Base-by-base conservation (phyloP, 176 grass and related monocot genomes). In the Carex scoparia region DNA sequence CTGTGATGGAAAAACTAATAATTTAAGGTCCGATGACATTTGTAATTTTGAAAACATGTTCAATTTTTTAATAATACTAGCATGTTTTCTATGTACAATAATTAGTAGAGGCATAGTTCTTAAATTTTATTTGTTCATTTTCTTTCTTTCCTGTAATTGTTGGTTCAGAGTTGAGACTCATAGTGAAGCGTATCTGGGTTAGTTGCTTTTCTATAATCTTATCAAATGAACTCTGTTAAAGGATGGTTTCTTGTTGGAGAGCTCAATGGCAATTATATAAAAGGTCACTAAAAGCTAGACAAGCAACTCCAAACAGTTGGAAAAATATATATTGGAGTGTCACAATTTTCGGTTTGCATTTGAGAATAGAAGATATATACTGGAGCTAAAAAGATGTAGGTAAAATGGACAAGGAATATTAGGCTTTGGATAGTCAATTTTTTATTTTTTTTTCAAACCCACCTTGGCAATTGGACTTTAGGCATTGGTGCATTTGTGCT, bases 111-210 rank as follows among this genome's bases (percentile, higher is more conserved):
- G 9, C 54, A 54, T 30, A 54, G 72, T 48, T 54, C 72, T 30
- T 27, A 76, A 54, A 30, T 76, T 27, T 12, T 27, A n/a, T 30
- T 32, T 77, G 19, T 77, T 56, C 10, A 13, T 31, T 77, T 30
- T 55, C 27, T 56, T 77, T 77, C 42, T 70, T 70, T 48, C 15
- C 49, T 56, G 48, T 31, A 32, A 55, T 2, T 56, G 27, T 56
- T 15, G 27, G 10, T 77, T 77, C 23, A 77, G 48, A 74, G 11
- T 30, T 76, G 46, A 12, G 18, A 73, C 9, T 18, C n/a, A 2
- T 76, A 53, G 72, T 73, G 69, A 73, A 76, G 19, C 48, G 55
- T 71, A 44, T 76, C 72, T 76, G 11, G 10, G n/a, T 75, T 73
- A 7, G 66, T 37, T 37, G 14, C 27, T 69, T 48, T 48, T 48